A percentile compares a stretch with the other conserved stretches of the same genome.
phyloP scores from a whole-genome alignment of 2,329 filamentous ascomycete species.

The Myotisia sp. region DNA sequence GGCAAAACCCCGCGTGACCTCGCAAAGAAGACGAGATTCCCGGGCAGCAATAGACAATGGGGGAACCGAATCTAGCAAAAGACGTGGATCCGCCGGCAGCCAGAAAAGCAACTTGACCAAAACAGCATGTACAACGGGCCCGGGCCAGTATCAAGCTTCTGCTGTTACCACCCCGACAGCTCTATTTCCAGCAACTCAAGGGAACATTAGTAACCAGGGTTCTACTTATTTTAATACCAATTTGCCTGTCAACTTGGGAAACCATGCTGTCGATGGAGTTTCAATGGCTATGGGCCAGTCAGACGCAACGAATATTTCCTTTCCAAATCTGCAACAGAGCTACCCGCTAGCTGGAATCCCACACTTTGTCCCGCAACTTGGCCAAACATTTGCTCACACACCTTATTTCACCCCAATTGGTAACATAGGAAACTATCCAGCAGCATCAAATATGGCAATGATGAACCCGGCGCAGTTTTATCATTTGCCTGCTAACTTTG shows the following conservation, averaged over 20 bases:
- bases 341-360: not conserved
- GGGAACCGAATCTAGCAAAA: not conserved
- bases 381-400: constrained; percentile 3
- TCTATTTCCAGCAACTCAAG: not conserved
- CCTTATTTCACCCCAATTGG: constrained; percentile 2
- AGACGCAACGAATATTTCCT: constrained; percentile 1
- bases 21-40: not conserved
- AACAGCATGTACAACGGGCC: not conserved
- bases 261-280: constrained; percentile 6
- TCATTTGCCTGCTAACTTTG: not conserved
- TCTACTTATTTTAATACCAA: too few species aligned
- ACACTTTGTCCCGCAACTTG: constrained; percentile 1
- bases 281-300: constrained; percentile 5
- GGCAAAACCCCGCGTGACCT: not conserved
- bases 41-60: not conserved
- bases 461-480: constrained; percentile 1
- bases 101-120: not conserved
- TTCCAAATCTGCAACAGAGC: constrained; percentile 5
- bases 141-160: not conserved
- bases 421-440: constrained; percentile 2
- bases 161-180: not conserved
- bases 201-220: not conserved
- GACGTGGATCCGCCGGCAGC: constrained; percentile 1
- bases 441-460: not conserved
- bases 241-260: constrained; percentile 1